phyloP scores from a whole-genome alignment of 2,329 filamentous ascomycete species.

The Nemania serpens region DNA sequence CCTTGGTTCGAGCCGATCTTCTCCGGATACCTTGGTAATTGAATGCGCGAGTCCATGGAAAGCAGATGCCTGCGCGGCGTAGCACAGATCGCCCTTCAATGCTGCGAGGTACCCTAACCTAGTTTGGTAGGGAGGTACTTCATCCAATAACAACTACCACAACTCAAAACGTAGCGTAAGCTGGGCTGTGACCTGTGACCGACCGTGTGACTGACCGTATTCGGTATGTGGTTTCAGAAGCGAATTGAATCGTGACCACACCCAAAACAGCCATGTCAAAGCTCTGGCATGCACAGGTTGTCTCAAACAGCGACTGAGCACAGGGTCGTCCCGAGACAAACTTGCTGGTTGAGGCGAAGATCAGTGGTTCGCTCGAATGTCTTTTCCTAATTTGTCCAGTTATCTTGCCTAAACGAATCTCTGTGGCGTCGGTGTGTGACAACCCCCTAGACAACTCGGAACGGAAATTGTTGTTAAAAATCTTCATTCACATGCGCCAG shows the following conservation, averaged over 20 bases:
- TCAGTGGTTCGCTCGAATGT: neutral
- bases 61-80: too few species aligned
- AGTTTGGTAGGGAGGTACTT: too few species aligned
- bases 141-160: too few species aligned
- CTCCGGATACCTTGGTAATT: too few species aligned
- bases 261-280: neutral
- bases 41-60: too few species aligned
- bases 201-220: neutral
- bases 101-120: too few species aligned
- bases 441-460: neutral
- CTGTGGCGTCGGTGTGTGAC: neutral
- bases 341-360: neutral
- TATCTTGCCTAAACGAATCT: neutral
- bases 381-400: neutral
- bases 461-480: neutral
- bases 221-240: neutral
- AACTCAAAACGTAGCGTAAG: too few species aligned
- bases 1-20: too few species aligned
- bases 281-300: neutral
- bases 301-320: neutral
- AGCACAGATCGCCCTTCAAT: too few species aligned
- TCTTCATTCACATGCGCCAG: neutral
- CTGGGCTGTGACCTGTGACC: neutral
- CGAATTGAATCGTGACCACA: neutral
- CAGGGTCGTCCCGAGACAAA: constrained; percentile 11